Percentiles rank a stretch among this genome's conserved stretches.
Evolutionary conservation across 108 stramenopile genomes (phyloP).

Genomic region (Cylindrotheca fusiformis): DNA sequence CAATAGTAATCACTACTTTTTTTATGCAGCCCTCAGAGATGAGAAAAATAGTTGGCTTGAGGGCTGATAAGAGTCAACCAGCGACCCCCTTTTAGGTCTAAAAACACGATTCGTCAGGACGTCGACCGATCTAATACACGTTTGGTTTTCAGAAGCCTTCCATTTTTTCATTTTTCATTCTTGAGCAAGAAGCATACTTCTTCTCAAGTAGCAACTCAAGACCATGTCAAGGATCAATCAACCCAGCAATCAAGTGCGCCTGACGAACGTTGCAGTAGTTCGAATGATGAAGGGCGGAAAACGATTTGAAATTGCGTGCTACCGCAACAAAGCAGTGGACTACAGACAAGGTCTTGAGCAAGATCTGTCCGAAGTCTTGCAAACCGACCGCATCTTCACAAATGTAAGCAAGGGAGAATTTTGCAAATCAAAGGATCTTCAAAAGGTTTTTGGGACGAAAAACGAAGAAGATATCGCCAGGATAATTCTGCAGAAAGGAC

Average conservation of each 20-base stretch:
- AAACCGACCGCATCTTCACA: constrained; percentile 93
- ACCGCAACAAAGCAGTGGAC: constrained; percentile 96
- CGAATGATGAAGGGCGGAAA: constrained; percentile 83
- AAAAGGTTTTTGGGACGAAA: constrained; percentile 84
- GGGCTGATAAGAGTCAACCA: no score
- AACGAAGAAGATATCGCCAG: constrained; percentile 79
- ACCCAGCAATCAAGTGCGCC: constrained; percentile 93
- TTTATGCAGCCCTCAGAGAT: no score
- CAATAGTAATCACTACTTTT: no score
- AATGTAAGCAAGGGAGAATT: constrained; percentile 97
- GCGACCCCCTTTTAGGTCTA: not conserved
- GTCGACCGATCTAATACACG: no score
- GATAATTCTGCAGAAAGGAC: constrained; percentile 82
- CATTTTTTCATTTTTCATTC: no score
- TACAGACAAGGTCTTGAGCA: constrained; percentile 96
- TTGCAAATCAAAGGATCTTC: constrained; percentile 81
- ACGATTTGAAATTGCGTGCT: constrained; percentile 99
- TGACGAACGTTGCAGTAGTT: constrained; percentile 98
- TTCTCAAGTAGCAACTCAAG: no score
- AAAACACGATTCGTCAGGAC: not conserved
- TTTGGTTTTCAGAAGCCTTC: no score
- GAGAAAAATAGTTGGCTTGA: no score
- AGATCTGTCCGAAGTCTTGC: constrained; percentile 97
- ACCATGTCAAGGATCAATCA: constrained; percentile 52
- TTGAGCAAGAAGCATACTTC: no score